phyloP scores from a whole-genome alignment of 768 basidiomycete species.

The Glaciozyma martinii region DNA sequence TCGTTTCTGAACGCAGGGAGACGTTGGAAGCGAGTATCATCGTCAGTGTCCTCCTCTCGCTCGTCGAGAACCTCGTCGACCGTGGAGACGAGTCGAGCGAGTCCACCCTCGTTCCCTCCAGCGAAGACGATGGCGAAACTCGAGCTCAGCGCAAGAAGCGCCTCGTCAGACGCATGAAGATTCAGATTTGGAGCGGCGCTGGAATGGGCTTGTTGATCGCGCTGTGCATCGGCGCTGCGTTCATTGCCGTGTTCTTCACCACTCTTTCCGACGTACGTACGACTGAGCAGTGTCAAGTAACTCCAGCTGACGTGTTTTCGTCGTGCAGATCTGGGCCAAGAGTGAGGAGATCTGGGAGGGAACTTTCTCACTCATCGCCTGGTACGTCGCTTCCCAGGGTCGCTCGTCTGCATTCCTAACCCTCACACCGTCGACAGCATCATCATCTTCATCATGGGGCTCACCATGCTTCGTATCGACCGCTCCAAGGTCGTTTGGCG shows the following conservation, averaged over 20 bases:
- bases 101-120: neutral
- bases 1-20: too few relatives aligned
- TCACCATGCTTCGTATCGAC: conserved; percentile 83
- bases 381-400: neutral
- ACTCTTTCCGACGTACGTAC: conserved; percentile 58
- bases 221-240: conserved; percentile 58
- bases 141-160: conserved; percentile 4
- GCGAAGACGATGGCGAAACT: neutral
- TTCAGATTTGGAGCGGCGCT: conserved; percentile 38
- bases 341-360: conserved; percentile 92
- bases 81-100: neutral
- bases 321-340: conserved; percentile 71
- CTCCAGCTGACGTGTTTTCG: conserved; percentile 57
- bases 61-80: conserved; percentile 73
- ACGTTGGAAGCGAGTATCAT: conserved; percentile 41
- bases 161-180: neutral
- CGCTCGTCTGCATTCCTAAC: neutral
- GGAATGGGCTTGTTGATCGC: conserved; percentile 67
- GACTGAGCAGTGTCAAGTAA: neutral
- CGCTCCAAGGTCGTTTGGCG: conserved; percentile 85
- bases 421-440: neutral
- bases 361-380: conserved; percentile 43
- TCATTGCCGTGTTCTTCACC: conserved; percentile 68
- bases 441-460: neutral
- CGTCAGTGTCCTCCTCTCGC: conserved; percentile 78